phyloP scores from a whole-genome alignment of 139 green algal genomes.

The Auxenochlorella pyrenoidosa region DNA sequence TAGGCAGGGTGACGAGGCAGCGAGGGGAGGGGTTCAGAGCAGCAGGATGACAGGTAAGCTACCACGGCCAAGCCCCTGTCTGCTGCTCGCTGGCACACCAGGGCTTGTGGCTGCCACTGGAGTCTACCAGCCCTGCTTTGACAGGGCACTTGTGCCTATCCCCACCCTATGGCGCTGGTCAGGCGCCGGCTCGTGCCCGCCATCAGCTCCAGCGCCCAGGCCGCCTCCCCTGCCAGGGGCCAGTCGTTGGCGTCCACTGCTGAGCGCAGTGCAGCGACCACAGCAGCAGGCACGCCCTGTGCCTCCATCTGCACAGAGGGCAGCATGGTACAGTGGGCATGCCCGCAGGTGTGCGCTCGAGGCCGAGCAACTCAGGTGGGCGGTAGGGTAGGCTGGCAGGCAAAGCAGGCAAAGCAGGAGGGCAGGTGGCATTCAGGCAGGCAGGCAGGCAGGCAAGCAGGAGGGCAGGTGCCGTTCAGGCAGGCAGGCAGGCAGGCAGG shows the following conservation, averaged over 20 bases:
- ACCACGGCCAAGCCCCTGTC: background rate
- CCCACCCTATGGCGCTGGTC: conserved; percentile 5
- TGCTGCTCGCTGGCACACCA: too few relatives aligned
- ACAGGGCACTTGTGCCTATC: too few relatives aligned
- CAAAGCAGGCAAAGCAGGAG: background rate
- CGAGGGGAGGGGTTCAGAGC: background rate
- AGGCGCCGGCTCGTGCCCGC: conserved; percentile 13
- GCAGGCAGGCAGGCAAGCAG: background rate
- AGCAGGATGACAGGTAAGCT: background rate
- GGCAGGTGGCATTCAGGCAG: background rate
- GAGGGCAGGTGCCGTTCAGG: too few relatives aligned
- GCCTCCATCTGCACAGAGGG: background rate
- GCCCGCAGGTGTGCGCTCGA: too few relatives aligned
- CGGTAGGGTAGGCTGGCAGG: too few relatives aligned
- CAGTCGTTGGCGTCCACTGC: background rate
- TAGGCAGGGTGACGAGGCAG: background rate
- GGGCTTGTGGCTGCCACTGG: too few relatives aligned
- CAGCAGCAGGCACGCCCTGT: background rate
- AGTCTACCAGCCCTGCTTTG: too few relatives aligned
- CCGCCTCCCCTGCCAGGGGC: conserved; percentile 16
- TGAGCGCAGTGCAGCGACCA: background rate
- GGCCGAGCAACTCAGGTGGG: too few relatives aligned
- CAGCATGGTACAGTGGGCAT: background rate
- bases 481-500: background rate
- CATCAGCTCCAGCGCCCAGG: conserved; percentile 32